Percentiles rank a stretch among this genome's conserved stretches.
phyloP scores from a whole-genome alignment of 331 rosid species.

The Quercus phellos region DNA sequence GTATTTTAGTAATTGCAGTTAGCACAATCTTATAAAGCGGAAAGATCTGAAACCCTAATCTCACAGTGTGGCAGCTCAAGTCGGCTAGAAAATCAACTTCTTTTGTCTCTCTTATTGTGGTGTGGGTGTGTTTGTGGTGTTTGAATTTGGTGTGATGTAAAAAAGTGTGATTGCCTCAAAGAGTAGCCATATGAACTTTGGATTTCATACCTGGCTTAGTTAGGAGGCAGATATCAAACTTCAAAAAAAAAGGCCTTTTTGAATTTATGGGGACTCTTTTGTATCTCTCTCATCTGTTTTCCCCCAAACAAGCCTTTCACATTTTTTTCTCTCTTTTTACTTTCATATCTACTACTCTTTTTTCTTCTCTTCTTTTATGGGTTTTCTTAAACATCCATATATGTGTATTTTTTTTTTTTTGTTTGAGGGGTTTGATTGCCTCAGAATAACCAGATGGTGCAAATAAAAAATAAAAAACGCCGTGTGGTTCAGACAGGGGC shows the following conservation, averaged over 20 bases:
- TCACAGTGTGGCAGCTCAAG: no score
- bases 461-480: neutral
- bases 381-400: neutral
- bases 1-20: no score
- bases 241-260: constrained; percentile 7
- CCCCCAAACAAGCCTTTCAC: constrained; percentile 29
- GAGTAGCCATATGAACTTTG: constrained; percentile 30
- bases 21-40: no score
- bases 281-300: neutral
- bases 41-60: no score
- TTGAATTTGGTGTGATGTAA: no score
- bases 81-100: no score
- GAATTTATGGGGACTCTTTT: constrained; percentile 19
- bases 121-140: no score
- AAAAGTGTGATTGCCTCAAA: constrained; percentile 14
- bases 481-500: constrained; percentile 55
- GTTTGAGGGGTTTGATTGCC: constrained; percentile 6
- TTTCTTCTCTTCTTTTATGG: neutral
- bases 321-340: neutral
- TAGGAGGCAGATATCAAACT: constrained; percentile 29
- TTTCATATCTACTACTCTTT: neutral
- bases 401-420: neutral
- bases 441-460: constrained; percentile 20
- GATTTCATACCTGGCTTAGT: constrained; percentile 33
- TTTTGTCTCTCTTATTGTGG: no score